Evolutionary conservation across 345 rosid genomes (phyloP), one percentile per base, ranked within the genome.

Genomic region (Erucastrum elatum): DNA sequence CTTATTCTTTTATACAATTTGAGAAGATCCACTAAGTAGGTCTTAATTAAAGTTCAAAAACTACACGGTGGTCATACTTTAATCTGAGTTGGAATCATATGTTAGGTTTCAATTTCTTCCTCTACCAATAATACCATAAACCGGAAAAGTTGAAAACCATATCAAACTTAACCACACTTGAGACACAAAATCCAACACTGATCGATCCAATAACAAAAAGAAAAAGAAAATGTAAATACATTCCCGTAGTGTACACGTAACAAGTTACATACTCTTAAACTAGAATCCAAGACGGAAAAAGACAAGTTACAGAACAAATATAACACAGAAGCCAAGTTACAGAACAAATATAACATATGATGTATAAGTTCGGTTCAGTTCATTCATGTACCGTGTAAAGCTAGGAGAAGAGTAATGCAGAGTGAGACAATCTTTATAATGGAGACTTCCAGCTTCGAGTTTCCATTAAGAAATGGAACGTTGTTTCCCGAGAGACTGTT

Each of bases 401-500:
- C 62, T 29, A 82, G 34, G 11, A 79, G 7, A 49, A 79, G 58
- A 67, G 26, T 26, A 59, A 60, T 66, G 41, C 39, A 72, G 55
- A 64, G 4, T 60, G 59, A 33, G 56, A 66, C 29, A 51, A 77
- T 37, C 16, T 39, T 73, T 31, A 51, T 71, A 7, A 12, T 8
- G 74, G 64, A 25, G 11, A 69, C 59, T 11, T 74, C 73, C 58
- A 77, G 21, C 71, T 26, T 46, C 2, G 85, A 63, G 59, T 67
- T 83, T 39, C 85, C 87, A 65, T 70, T 85, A 0, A 31, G 74
- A 63, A 89, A 87, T 11, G 86, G 82, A 72, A 73, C 21, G 6
- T 75, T n/a, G 53, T n/a, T 60, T 37, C 74, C 80, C 0, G 41
- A 39, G 17, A 75, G 72, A 35, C 81, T 70, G 13, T 84, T 79